A percentile compares a stretch with the other conserved stretches of the same genome.
Evolutionary conservation across 495 filamentous ascomycete genomes (phyloP).

Genomic region (Friedmanniomyces endolithicus): DNA sequence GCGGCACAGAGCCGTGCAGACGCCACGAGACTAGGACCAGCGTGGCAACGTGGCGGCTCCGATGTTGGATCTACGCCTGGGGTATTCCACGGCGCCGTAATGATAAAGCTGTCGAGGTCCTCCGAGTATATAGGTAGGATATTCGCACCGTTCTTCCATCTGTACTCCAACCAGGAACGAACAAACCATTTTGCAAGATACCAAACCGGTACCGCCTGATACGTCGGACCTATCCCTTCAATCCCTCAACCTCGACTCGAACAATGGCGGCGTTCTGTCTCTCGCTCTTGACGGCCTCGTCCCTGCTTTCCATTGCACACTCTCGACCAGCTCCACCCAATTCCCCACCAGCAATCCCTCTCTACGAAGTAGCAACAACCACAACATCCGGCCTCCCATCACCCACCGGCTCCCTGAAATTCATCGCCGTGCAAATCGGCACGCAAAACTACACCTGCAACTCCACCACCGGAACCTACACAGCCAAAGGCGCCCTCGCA

Average conservation of each 20-base stretch:
- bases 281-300: not conserved
- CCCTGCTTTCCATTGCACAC: not conserved
- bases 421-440: not conserved
- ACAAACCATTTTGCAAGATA: not conserved
- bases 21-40: not conserved
- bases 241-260: not conserved
- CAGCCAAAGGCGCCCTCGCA: not conserved
- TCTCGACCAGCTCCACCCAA: not conserved
- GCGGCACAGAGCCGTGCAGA: not conserved
- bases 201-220: not conserved
- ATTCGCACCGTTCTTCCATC: not conserved
- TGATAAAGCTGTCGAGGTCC: not conserved
- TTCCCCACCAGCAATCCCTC: not conserved
- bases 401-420: not conserved
- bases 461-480: not conserved
- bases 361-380: not conserved
- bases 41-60: not conserved
- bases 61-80: not conserved
- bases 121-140: not conserved
- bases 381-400: not conserved
- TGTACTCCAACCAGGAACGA: not conserved
- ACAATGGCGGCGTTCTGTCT: not conserved
- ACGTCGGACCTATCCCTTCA: not conserved
- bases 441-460: constrained; percentile 10
- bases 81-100: not conserved